phyloP scores from a whole-genome alignment of 2,329 filamentous ascomycete genomes.

The Teratosphaeria viscida region DNA sequence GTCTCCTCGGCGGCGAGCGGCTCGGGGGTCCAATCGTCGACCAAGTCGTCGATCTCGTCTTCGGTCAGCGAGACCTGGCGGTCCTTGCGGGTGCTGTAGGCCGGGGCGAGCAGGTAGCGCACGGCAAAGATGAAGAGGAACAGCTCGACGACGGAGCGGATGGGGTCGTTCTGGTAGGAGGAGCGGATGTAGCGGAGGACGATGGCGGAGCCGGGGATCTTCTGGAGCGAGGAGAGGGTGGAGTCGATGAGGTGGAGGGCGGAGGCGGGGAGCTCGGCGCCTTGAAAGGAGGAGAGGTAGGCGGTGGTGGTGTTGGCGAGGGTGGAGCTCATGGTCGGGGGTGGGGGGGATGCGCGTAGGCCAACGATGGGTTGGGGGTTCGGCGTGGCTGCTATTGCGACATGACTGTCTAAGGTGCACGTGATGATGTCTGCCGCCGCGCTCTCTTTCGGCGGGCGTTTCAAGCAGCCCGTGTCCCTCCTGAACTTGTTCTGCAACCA shows the following conservation, averaged over 20 bases:
- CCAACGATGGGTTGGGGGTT: background rate
- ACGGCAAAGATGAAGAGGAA: conserved; percentile 93
- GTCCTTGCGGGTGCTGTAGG: conserved; percentile 82
- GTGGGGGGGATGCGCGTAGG: background rate
- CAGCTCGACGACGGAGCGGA: conserved; percentile 85
- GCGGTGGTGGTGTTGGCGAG: conserved; percentile 8
- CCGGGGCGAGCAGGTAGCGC: conserved; percentile 80
- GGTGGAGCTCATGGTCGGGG: background rate
- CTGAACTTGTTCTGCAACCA: background rate
- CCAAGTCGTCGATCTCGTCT: conserved; percentile 93
- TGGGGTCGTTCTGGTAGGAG: conserved; percentile 93
- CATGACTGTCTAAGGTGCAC: background rate
- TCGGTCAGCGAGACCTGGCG: conserved; percentile 83
- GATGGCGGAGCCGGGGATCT: conserved; percentile 86
- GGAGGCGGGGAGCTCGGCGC: conserved; percentile 47
- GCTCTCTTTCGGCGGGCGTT: background rate
- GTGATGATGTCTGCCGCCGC: background rate
- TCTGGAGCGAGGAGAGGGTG: conserved; percentile 59
- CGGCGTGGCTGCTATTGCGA: background rate
- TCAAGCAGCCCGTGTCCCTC: background rate
- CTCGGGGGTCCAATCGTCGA: conserved; percentile 94
- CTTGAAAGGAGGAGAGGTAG: conserved; percentile 15
- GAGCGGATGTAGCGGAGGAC: conserved; percentile 91
- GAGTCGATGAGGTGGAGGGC: conserved; percentile 45
- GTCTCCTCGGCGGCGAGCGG: conserved; percentile 70